Evolutionary conservation across 768 basidiomycete genomes (phyloP).

Genomic region (Trametes cubensis): DNA sequence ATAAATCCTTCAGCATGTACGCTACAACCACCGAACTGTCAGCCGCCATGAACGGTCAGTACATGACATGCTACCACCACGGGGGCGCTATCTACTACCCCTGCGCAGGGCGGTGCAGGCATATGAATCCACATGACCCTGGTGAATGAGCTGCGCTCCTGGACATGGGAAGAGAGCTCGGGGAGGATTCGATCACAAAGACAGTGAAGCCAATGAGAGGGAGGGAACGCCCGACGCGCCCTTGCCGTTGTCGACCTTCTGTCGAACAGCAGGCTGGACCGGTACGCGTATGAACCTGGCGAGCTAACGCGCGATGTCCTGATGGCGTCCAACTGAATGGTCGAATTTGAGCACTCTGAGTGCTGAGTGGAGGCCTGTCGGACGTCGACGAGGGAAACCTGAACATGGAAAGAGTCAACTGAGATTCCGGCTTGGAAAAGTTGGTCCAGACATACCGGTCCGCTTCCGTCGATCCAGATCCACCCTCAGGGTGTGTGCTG

Average conservation of each 20-base stretch:
- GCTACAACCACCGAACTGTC: too few species aligned
- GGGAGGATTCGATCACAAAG: not conserved
- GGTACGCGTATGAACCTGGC: not conserved
- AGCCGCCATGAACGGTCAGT: not conserved
- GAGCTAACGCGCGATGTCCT: not conserved
- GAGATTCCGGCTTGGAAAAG: too few species aligned
- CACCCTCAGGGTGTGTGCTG: too few species aligned
- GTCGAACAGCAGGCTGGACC: not conserved
- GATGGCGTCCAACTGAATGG: not conserved
- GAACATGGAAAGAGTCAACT: too few species aligned
- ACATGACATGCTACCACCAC: constrained; percentile 1
- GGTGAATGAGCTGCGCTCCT: not conserved
- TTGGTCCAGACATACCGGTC: too few species aligned
- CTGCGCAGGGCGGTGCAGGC: constrained; percentile 3
- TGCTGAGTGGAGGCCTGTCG: too few species aligned
- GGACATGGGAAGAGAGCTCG: not conserved
- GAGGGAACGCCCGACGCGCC: too few species aligned
- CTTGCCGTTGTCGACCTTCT: not conserved
- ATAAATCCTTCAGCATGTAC: too few species aligned
- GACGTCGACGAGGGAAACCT: too few species aligned
- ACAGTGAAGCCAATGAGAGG: not conserved
- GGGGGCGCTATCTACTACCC: not conserved
- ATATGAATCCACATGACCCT: constrained; percentile 8
- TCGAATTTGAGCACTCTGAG: not conserved
- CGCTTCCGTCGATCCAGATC: too few species aligned